These are phyloP conservation scores for Cryptococcus jaspeensis DNA, from an alignment of 1,284 basidiomycete genomes.

Conservation along the genomic window DNA sequence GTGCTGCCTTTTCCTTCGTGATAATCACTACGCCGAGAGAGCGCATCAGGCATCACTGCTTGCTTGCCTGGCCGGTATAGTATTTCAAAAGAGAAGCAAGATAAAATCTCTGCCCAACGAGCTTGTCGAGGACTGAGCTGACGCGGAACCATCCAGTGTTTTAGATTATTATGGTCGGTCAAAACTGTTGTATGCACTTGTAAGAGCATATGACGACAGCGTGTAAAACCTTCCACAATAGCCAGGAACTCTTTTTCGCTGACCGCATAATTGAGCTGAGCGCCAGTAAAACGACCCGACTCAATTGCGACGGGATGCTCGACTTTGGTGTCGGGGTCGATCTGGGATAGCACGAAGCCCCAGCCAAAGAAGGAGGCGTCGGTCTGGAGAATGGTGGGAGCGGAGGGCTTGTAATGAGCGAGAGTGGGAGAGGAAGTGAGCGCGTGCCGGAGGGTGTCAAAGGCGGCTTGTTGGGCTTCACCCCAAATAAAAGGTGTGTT, in stretches of 20 bases:
- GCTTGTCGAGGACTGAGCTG: constrained; percentile 53
- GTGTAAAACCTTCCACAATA: constrained; percentile 50
- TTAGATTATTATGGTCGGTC: constrained; percentile 56
- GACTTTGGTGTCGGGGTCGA: too few relatives aligned
- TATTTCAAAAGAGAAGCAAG: constrained; percentile 50
- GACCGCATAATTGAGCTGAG: constrained; percentile 56
- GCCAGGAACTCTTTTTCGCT: constrained; percentile 57
- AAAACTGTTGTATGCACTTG: constrained; percentile 45
- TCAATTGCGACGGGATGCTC: constrained; percentile 50
- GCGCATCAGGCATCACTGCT: constrained; percentile 49
- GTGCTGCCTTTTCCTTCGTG: neutral
- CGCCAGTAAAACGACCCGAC: constrained; percentile 38
- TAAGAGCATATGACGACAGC: constrained; percentile 52
- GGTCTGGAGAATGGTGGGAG: constrained; percentile 39
- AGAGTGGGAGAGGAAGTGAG: constrained; percentile 48
- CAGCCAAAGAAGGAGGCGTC: constrained; percentile 43
- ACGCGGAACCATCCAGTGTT: constrained; percentile 49
- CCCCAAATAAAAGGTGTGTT: constrained; percentile 1
- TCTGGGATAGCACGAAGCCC: constrained; percentile 40
- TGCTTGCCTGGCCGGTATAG: constrained; percentile 50
- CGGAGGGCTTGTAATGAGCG: constrained; percentile 44
- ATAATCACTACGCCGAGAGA: constrained; percentile 52
- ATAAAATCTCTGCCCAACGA: constrained; percentile 51
- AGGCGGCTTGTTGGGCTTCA: neutral
- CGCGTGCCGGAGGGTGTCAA: constrained; percentile 39